Evolutionary conservation across 148 eudicot species (phyloP), one percentile per base, ranked within the genome.

Genomic region (Salicornia ramosissima): DNA sequence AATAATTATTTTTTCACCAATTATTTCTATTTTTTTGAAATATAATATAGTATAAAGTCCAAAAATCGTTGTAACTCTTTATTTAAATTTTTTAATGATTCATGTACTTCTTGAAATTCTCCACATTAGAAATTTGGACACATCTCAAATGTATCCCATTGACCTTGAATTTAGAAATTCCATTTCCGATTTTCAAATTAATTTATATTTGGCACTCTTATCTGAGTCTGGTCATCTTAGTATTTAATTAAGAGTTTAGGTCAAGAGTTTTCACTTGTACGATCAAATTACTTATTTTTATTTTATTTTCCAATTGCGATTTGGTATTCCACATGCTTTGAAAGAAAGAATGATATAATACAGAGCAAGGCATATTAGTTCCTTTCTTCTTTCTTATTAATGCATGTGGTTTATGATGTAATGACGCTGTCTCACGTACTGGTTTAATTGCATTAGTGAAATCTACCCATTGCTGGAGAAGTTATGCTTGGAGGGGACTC

Each of bases 401-500:
- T 9, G 49, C 49, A 5, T 45, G 2, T 59, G 39, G 15, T 30
- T 63, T 29, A 42, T n/a, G n/a, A n/a, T n/a, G 21, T 59, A 33
- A 58, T 67, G 26, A 56, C 25, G 33, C 29, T 57, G 40, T 46
- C 34, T 62, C 69, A 67, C 57, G 74, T 79, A 82, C 42, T 71
- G 26, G 50, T 6, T 82, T 71, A n/a, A 52, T 47, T 71, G 28
- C 55, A 7, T 83, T 57, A 94, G 99, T 80, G 91, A 88, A 73
- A 67, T 94, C 71, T 90, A 90, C 78, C 85, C 92, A 31, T 74
- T 74, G 63, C 72, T 94, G 84, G 88, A 90, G 87, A 81, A 79
- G 79, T 71, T 87, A 50, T 90, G 96, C 77, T 75, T 94, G 67
- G 86, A 87, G 63, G 99, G 99, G 78, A 87, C 89, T 75, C 95